Base-by-base conservation (phyloP, 768 basidiomycete species). In the Suillus bovinus region DNA sequence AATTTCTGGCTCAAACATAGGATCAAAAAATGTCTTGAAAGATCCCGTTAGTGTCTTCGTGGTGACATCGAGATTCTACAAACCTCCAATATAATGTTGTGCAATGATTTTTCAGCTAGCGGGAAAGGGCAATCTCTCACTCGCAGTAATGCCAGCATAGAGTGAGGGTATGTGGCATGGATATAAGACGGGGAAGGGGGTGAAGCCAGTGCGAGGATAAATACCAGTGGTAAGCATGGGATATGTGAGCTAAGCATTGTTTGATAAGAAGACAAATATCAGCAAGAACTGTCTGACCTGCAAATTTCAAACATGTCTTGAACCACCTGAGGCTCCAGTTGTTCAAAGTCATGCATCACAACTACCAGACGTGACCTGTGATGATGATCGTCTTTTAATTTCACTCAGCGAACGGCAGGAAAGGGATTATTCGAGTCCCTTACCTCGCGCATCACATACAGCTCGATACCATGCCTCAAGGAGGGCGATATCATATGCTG, bases 341-440 rank as follows among this genome's bases (percentile, higher is more conserved):
- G 84, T 68, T 93, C 91, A 65, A 93, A 91, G 61, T 90, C 87
- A 61, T 91, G 89, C 24, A 93, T 68, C 14, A 92, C 68, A 10
- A 89, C 77, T 27, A 87, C 79, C 4, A 93, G 79, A 41, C 79
- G 81, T 13, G 68, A 72, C 5, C 66, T 63, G 1, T 64, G 20
- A 13, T 69, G 63, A 63, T 68, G 59, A 44, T 55, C 52, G 56
- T 63, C 46, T 39, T 24, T 36, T 29, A 52, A 57, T 57, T 24
- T n/a, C 14, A 41, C 38, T 63, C 17, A 59, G 63, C 59, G 56
- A 46, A 29, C 29, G 41, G 56, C 46, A 38, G 54, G 17, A 55
- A 38, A 11, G 3, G 36, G 1, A 55, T 38, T n/a, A 60, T 39
- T n/a, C n/a, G 20, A 44, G 22, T 31, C 38, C 66, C 66, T 22